Base-by-base conservation (phyloP, 2,329 filamentous ascomycete genomes). In the Penicillium sp. region DNA sequence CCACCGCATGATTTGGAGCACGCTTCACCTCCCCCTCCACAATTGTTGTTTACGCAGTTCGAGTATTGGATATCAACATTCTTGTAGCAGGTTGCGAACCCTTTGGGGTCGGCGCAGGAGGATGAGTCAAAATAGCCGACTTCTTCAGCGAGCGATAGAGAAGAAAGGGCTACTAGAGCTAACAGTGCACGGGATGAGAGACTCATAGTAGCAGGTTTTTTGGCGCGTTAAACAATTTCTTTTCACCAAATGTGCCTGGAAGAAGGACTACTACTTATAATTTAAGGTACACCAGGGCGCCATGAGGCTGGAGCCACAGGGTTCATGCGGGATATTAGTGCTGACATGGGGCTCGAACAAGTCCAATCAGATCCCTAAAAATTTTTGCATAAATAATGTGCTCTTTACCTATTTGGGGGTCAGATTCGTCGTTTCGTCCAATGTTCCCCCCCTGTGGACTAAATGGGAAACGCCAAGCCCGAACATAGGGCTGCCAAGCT, bases 31-130 rank as follows among this genome's bases (percentile, higher is more conserved):
- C 55, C 53, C n/a, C 47, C 56, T 7, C 40, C 55, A 31, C 63
- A 65, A 19, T 61, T 63, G 0, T 56, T 49, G 5, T 50, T 61
- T 19, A 64, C 52, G 27, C 62, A 65, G 23, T 40, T 58, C 5
- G 33, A 33, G 53, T 55, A 63, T 6, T 33, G 44, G 10, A 10
- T 48, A 10, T 55, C 43, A 15, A 39, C 61, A 3, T 58, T 41
- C 15, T 56, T 47, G 19, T 60, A 62, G 36, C 63, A 65, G 10
- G 43, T 49, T 25, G 27, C 21, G 5, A 64, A 39, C 2, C 57
- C 59, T n/a, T 55, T 54, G 3, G 61, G 16, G 21, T 62, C 55
- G 3, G 50, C 53, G 38, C 59, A 63, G 25, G 55, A 41, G 2
- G 53, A 60, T 2, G 54, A n/a, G 10, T 64, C 48, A 19, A 65